Evolutionary conservation across 1,139 yeast genomes (phyloP), one percentile per base, ranked within the genome.

Genomic region (Yamadazyma dushanensis): DNA sequence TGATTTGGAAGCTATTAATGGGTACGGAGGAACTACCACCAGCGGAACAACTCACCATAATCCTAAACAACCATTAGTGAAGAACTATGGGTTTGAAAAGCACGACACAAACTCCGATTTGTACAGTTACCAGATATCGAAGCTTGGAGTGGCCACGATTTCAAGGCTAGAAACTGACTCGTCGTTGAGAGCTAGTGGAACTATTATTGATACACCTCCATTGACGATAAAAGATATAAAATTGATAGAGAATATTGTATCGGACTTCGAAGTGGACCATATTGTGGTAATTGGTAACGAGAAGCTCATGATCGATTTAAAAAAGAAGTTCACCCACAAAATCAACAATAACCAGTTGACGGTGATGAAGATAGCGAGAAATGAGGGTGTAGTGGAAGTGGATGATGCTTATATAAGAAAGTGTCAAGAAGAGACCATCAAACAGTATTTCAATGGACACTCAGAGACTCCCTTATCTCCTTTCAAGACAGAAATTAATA

Each of bases 381-480:
- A 88, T 34, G 86, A 84, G 24, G 95, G 96, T 1, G 67, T 63
- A 6, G 86, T 86, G 6, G 89, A 85, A 32, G 70, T 79, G 19
- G 94, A 85, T 44, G 94, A 83, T 34, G 65, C 77, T 13, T 87
- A 68, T 53, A 67, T 73, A 32, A 72, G 97, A 51, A 77, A 82
- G 31, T 43, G 73, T 18, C 97, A 92, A 56, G 86, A 89, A 50
- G 75, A 78, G 34, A 69, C 83, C 4, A 87, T 92, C 37, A 80
- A 80, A 53, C 95, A 89, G 52, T 94, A 92, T 57, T 94, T 94
- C 52, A 88, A 94, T 53, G 98, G 98, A 2, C 76, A 77, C 11
- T 63, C 67, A 28, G 72, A 72, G 36, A 76, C 79, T 7, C 78
- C 83, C 4, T 67, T 94, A 35, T 84, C 95, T 5, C 98, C 99